phyloP scores from a whole-genome alignment of 2,329 filamentous ascomycete genomes.

The Rhynchosporium agropyri region DNA sequence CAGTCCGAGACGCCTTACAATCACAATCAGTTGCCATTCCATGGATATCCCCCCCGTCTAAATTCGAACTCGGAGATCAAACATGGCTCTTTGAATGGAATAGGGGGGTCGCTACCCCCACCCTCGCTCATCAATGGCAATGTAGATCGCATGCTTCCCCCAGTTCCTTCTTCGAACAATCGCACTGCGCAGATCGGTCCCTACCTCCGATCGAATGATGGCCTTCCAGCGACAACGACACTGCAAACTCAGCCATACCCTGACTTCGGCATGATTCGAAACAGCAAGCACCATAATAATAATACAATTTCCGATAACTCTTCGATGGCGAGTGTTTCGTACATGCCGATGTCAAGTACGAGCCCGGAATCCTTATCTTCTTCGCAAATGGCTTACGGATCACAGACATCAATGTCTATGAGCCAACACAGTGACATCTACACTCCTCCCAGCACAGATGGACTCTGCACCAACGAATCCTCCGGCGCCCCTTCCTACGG shows the following conservation, averaged over 20 bases:
- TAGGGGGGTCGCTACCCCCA: conserved; percentile 28
- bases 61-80: conserved; percentile 32
- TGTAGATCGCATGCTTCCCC: conserved; percentile 36
- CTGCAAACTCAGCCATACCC: conserved; percentile 28
- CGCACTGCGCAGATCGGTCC: conserved; percentile 25
- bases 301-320: conserved; percentile 26
- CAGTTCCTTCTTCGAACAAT: conserved; percentile 30
- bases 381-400: conserved; percentile 29
- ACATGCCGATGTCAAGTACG: conserved; percentile 32
- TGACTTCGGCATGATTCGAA: conserved; percentile 19
- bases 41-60: conserved; percentile 30
- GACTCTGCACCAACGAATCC: conserved; percentile 23
- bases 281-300: conserved; percentile 15
- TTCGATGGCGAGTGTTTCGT: conserved; percentile 23
- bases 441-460: conserved; percentile 22
- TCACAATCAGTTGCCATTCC: conserved; percentile 29
- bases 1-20: conserved; percentile 29
- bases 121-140: conserved; percentile 19
- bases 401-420: conserved; percentile 24
- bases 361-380: conserved; percentile 37
- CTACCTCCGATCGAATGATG: conserved; percentile 25
- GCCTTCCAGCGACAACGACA: conserved; percentile 21
- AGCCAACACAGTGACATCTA: conserved; percentile 29
- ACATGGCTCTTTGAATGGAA: conserved; percentile 22
- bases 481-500: conserved; percentile 30